phyloP scores from a whole-genome alignment of 1,139 yeast species.

The Geotrichum aggregatum region DNA sequence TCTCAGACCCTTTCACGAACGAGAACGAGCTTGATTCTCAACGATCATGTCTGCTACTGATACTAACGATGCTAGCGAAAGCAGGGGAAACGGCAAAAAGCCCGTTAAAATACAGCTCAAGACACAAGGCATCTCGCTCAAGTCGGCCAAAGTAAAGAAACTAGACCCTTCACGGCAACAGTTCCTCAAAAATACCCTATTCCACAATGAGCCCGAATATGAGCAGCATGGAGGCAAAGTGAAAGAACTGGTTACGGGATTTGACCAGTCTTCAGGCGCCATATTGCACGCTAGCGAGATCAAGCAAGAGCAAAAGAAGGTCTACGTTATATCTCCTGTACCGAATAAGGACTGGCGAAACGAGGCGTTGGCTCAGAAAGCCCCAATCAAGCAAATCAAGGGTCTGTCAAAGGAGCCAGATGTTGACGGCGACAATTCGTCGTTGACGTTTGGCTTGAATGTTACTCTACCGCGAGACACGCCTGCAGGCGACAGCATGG shows the following conservation, averaged over 20 bases:
- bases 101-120: constrained; percentile 1
- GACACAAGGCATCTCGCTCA: constrained; percentile 1
- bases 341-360: constrained; percentile 37
- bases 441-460: constrained; percentile 25
- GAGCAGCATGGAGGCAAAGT: not conserved
- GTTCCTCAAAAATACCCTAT: not conserved
- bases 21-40: too few species aligned
- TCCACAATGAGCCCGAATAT: not conserved
- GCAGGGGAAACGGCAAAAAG: too few species aligned
- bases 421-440: constrained; percentile 14
- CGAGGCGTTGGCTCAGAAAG: constrained; percentile 10
- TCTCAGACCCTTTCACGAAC: too few species aligned
- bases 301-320: constrained; percentile 17
- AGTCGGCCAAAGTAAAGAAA: constrained; percentile 4
- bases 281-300: constrained; percentile 10
- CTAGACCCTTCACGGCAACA: not conserved
- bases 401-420: not conserved
- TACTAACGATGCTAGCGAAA: too few species aligned
- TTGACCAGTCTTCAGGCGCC: constrained; percentile 12
- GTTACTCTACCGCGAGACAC: constrained; percentile 16
- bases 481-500: constrained; percentile 6
- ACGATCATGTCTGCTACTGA: too few species aligned
- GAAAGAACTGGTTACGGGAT: constrained; percentile 12
- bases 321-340: constrained; percentile 31
- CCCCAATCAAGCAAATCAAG: not conserved